phyloP scores from a whole-genome alignment of 148 eudicot genomes.

The Persicaria maculosa region DNA sequence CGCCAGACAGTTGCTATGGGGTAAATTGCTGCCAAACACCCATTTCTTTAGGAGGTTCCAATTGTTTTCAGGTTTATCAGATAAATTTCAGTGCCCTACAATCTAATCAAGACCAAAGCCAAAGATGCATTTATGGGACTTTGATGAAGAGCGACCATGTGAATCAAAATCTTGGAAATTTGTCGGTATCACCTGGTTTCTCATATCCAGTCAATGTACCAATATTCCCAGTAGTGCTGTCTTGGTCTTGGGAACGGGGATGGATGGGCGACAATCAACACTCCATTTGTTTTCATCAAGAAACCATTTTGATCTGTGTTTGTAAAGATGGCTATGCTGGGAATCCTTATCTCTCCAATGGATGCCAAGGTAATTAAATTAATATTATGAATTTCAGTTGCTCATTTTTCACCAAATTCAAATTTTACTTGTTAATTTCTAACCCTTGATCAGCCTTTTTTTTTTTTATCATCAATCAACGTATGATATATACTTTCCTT shows the following conservation, averaged over 20 bases:
- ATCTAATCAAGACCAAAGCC: too few relatives aligned
- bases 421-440: too few relatives aligned
- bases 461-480: not conserved
- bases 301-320: not conserved
- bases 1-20: conserved; percentile 21
- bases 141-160: not conserved
- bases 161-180: not conserved
- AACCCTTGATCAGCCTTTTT: not conserved
- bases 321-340: conserved; percentile 8
- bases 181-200: not conserved
- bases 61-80: not conserved
- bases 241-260: not conserved
- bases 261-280: not conserved
- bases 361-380: conserved; percentile 23
- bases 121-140: too few relatives aligned
- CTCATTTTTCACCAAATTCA: too few relatives aligned
- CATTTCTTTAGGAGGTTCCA: not conserved
- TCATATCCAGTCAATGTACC: not conserved
- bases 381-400: too few relatives aligned
- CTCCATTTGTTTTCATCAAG: not conserved
- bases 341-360: conserved; percentile 21
- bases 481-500: not conserved
- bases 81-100: not conserved
- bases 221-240: not conserved
- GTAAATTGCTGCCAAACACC: conserved; percentile 33